A percentile compares a stretch with the other conserved stretches of the same genome.
Evolutionary conservation across 768 basidiomycete genomes (phyloP).

Genomic region (Tricholoma sp.): DNA sequence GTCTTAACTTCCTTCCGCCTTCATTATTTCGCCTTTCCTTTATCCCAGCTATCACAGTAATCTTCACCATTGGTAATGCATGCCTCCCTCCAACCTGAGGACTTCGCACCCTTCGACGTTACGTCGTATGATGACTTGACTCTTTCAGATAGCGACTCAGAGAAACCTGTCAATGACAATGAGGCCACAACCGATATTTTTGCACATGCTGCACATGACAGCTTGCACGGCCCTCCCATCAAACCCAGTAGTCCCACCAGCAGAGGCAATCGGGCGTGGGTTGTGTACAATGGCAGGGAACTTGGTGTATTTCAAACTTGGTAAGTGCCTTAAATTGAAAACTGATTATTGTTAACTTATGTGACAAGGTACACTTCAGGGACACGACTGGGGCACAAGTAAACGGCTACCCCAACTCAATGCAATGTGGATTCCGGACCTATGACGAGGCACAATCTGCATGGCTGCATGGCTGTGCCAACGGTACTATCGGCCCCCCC

Average conservation of each 20-base stretch:
- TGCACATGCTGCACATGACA: not conserved
- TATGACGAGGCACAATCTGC: not conserved
- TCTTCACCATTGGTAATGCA: too few relatives aligned
- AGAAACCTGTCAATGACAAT: too few relatives aligned
- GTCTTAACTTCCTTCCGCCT: too few relatives aligned
- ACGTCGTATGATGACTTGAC: too few relatives aligned
- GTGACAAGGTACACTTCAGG: not conserved
- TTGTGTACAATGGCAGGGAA: not conserved
- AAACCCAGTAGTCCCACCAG: not conserved
- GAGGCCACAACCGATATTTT: too few relatives aligned
- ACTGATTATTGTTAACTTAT: not conserved
- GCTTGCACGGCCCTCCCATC: not conserved
- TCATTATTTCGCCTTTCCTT: too few relatives aligned
- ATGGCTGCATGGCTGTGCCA: not conserved
- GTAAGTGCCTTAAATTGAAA: constrained; percentile 1
- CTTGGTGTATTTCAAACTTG: not conserved
- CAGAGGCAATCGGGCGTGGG: not conserved
- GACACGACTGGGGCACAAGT: not conserved
- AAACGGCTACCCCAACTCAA: not conserved
- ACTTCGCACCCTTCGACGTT: not conserved
- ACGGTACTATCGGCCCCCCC: not conserved
- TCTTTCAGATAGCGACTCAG: too few relatives aligned
- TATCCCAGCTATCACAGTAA: too few relatives aligned
- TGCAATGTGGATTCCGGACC: not conserved
- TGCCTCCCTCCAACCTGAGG: not conserved